Percentiles rank a stretch among this genome's conserved stretches.
Evolutionary conservation across 768 basidiomycete genomes (phyloP).

Genomic region (Leucosporidium yakuticum): DNA sequence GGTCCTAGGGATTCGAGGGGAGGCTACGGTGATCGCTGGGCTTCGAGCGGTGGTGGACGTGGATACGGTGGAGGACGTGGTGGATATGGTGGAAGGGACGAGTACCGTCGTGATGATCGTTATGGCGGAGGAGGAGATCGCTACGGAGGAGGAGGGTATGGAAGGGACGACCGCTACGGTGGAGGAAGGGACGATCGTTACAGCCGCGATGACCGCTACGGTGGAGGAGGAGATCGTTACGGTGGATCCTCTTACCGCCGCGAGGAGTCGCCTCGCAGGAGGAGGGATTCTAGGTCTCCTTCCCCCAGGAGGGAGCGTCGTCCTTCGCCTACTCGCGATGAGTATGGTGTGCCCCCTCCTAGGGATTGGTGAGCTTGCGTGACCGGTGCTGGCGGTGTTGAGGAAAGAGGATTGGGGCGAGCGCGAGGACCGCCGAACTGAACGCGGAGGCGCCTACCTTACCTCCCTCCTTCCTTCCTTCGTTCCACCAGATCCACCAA

Average conservation of each 20-base stretch:
- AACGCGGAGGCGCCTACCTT: too few relatives aligned
- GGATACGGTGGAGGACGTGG: slow-evolving; percentile 47
- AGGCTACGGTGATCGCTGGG: slow-evolving; percentile 27
- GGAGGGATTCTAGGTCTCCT: not conserved
- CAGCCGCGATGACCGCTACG: slow-evolving; percentile 12
- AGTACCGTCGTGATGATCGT: slow-evolving; percentile 49
- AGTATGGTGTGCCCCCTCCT: not conserved
- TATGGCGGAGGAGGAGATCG: slow-evolving; percentile 13
- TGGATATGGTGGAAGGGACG: slow-evolving; percentile 72
- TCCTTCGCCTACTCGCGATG: not conserved
- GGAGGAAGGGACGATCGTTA: slow-evolving; percentile 20
- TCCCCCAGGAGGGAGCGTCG: not conserved
- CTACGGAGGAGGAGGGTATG: slow-evolving; percentile 52
- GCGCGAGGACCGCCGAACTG: too few relatives aligned
- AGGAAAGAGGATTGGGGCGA: too few relatives aligned
- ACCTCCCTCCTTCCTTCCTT: too few relatives aligned
- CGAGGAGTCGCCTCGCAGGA: not conserved
- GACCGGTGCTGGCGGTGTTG: too few relatives aligned
- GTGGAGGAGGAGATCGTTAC: not conserved
- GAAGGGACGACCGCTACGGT: slow-evolving; percentile 72
- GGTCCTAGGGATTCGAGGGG: slow-evolving; percentile 46
- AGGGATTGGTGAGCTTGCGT: slow-evolving; percentile 2
- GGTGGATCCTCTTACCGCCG: not conserved
- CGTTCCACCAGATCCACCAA: too few relatives aligned
- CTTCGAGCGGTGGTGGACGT: slow-evolving; percentile 28